phyloP scores from a whole-genome alignment of 2,329 filamentous ascomycete genomes.

The Teratosphaeria zuluensis region DNA sequence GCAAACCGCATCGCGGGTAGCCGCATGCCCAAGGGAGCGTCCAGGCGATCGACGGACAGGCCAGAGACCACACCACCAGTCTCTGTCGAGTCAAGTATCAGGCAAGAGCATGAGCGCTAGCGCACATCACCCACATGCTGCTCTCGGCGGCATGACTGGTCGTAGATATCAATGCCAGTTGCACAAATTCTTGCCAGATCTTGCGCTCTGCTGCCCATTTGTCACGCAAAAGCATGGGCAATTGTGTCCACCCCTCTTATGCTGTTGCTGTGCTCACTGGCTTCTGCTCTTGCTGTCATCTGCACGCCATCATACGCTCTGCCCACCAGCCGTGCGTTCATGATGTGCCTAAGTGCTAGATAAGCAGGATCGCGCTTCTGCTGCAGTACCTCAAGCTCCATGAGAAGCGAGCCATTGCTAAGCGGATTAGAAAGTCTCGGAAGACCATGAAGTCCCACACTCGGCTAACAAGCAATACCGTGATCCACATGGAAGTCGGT shows the following conservation, averaged over 20 bases:
- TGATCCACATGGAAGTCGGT: background rate
- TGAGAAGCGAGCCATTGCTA: background rate
- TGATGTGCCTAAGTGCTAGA: conserved; percentile 10
- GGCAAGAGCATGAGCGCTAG: background rate
- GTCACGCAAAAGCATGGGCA: background rate
- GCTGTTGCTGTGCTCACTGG: conserved; percentile 8
- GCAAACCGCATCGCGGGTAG: background rate
- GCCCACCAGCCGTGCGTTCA: conserved; percentile 21
- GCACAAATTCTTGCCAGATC: background rate
- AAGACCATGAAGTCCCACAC: background rate
- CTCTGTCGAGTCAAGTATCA: background rate
- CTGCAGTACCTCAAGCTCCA: background rate
- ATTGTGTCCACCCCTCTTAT: background rate
- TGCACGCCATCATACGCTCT: conserved; percentile 15
- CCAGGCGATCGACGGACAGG: background rate
- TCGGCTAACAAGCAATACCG: background rate
- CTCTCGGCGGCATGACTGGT: background rate
- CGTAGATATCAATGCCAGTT: background rate
- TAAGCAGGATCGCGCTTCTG: conserved; percentile 8
- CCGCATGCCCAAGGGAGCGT: background rate
- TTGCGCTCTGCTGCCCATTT: background rate
- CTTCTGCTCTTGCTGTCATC: conserved; percentile 3
- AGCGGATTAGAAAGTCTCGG: background rate
- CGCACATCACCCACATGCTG: background rate
- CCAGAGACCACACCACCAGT: background rate